Conservation (phyloP, 805 yeast genomes). For the Candida ovalis region DNA sequence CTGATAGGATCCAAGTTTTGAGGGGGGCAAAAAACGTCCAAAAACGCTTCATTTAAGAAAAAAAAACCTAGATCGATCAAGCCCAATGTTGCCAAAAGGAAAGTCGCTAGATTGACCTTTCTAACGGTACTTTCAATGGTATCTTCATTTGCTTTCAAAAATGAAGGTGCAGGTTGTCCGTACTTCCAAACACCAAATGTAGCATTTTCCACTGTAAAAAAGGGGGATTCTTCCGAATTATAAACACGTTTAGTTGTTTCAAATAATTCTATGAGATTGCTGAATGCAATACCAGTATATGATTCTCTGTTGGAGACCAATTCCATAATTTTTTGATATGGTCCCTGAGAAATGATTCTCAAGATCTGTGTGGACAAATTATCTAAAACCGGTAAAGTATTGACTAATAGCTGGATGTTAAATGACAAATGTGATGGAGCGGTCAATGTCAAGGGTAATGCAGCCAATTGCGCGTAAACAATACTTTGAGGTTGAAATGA, state of each 20-base stretch:
- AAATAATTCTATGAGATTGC: constrained; percentile 68
- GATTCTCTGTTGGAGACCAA: constrained; percentile 65
- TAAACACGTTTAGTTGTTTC: constrained; percentile 73
- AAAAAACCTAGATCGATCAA: constrained; percentile 83
- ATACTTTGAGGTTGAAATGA: constrained; percentile 20
- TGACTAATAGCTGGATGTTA: constrained; percentile 60
- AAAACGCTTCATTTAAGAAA: constrained; percentile 76
- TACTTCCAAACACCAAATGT: constrained; percentile 71
- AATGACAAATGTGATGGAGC: constrained; percentile 56
- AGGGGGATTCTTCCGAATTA: constrained; percentile 64
- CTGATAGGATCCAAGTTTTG: constrained; percentile 48
- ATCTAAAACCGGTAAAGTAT: constrained; percentile 73
- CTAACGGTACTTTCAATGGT: constrained; percentile 63
- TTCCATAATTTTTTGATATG: constrained; percentile 71
- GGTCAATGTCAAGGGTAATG: constrained; percentile 54
- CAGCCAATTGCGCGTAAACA: constrained; percentile 50
- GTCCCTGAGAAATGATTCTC: constrained; percentile 65
- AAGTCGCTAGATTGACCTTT: constrained; percentile 84
- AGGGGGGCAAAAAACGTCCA: constrained; percentile 83
- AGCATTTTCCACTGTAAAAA: constrained; percentile 63
- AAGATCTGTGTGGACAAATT: constrained; percentile 78
- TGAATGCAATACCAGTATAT: constrained; percentile 59
- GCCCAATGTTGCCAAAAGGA: constrained; percentile 82
- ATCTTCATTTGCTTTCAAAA: constrained; percentile 59
- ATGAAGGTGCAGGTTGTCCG: constrained; percentile 53